Percentiles rank a stretch among this genome's conserved stretches.
These are phyloP conservation scores for Neofusicoccum umdonicola DNA, from an alignment of 2,329 filamentous ascomycete genomes.

Conservation along the genomic window DNA sequence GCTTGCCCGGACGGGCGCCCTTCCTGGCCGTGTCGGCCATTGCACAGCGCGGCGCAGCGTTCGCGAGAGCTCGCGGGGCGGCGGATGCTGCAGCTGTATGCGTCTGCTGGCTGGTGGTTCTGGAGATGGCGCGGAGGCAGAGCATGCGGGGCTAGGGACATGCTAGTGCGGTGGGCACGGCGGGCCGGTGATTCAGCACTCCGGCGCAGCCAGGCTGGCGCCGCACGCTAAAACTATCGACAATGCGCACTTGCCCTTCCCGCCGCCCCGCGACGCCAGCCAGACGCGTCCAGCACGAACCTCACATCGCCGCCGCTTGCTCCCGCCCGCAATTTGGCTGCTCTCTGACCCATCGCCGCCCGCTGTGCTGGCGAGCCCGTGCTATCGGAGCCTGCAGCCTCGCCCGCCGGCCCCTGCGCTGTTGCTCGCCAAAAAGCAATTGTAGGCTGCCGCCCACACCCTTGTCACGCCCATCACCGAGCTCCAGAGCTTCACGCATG, in stretches of 20 bases:
- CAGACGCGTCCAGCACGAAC: constrained; percentile 7
- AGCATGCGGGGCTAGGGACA: too few relatives aligned
- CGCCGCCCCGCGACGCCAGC: not conserved
- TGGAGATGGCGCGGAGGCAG: too few relatives aligned
- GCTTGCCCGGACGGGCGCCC: constrained; percentile 24
- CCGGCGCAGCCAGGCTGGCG: not conserved
- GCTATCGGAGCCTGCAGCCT: not conserved
- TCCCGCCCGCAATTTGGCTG: constrained; percentile 6
- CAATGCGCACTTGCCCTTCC: constrained; percentile 9
- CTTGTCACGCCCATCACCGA: constrained; percentile 6
- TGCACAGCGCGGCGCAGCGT: not conserved
- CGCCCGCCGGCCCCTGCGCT: not conserved
- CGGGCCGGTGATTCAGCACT: not conserved
- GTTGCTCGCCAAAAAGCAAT: constrained; percentile 11
- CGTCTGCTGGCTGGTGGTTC: not conserved
- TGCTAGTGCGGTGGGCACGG: not conserved
- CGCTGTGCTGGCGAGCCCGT: constrained; percentile 1
- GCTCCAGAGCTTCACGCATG: constrained; percentile 18
- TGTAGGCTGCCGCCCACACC: constrained; percentile 15
- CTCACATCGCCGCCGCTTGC: not conserved
- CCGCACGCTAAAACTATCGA: not conserved
- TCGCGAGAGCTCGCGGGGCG: too few relatives aligned
- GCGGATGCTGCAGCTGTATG: not conserved
- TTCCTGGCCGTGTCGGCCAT: constrained; percentile 4
- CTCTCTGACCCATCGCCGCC: not conserved